Evolutionary conservation across 257 asterid genomes (phyloP), one percentile per base, ranked within the genome.

Genomic region (Capsicum baccatum): DNA sequence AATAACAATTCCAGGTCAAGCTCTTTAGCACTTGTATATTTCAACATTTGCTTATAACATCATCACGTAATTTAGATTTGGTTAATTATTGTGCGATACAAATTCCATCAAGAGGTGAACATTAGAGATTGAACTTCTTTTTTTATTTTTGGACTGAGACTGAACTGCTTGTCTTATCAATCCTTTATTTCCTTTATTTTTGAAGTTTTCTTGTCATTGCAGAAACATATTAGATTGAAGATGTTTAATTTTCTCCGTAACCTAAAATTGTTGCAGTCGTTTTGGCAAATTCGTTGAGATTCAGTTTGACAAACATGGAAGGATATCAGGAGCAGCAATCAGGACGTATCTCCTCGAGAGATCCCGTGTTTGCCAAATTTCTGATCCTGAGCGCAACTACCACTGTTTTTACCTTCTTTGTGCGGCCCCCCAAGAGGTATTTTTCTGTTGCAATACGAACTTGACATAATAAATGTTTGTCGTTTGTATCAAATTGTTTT

Each of bases 221-320:
- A 54, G 63, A 78, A 68, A 33, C 44, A 17, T 64, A 67, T n/a
- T 54, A 37, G 54, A 80, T 35, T 44, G 54, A 80, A 50, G 80
- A 42, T 84, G 70, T 63, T 78, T 73, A 79, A 88, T 87, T 79
- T 55, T 67, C 84, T 89, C 89, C 83, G 89, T 56, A 80, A 83
- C 84, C 37, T 86, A 86, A 87, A 80, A 73, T 62, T 86, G 81
- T 87, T 91, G 92, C 99, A 96, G 99, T 79, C 99, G 99, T 57
- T 96, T 96, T 84, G 98, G 99, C 82, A 96, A 96, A 89, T 96
- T 96, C 87, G 99, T 96, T 82, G 99, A 96, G 95, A 94, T 96
- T 88, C 99, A 96, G 89, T 96, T 94, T 88, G 98, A 96, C 90
- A 96, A 94, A 87, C 96, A 93, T 57, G 99, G 99, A 91, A 93